A percentile compares a stretch with the other conserved stretches of the same genome.
These are phyloP conservation scores for Cordyceps tenuipes DNA, from an alignment of 2,329 filamentous ascomycete genomes.

Conservation along the genomic window DNA sequence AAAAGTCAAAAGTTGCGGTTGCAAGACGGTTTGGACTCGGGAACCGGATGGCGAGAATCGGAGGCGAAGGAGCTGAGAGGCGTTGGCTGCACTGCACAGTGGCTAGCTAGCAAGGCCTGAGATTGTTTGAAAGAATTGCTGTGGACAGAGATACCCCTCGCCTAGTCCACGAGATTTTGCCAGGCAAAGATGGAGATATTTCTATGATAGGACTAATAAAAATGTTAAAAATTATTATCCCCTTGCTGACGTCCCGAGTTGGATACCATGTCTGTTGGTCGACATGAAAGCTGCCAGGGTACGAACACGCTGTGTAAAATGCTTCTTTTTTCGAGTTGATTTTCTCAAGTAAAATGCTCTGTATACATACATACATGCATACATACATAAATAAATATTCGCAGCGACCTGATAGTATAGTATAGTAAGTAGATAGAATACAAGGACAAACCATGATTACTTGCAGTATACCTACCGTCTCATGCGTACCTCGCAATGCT, in stretches of 20 bases:
- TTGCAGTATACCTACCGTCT: neutral
- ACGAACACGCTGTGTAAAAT: neutral
- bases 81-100: neutral
- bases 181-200: constrained; percentile 7
- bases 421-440: neutral
- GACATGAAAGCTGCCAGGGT: neutral
- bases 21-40: constrained; percentile 15
- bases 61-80: neutral
- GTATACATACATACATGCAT: no score
- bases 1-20: constrained; percentile 26
- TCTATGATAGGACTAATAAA: constrained; percentile 11
- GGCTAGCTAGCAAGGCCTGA: neutral
- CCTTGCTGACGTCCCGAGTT: neutral
- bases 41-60: neutral
- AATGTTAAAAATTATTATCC: constrained; percentile 11
- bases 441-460: neutral
- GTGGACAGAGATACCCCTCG: constrained; percentile 9
- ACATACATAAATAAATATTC: neutral
- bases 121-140: constrained; percentile 3
- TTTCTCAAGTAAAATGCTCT: neutral
- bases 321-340: neutral
- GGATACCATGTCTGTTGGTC: neutral
- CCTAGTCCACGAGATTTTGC: constrained; percentile 7
- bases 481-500: neutral
- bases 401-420: neutral